phyloP scores from a whole-genome alignment of 768 basidiomycete species.

The Lentinula aciculospora region DNA sequence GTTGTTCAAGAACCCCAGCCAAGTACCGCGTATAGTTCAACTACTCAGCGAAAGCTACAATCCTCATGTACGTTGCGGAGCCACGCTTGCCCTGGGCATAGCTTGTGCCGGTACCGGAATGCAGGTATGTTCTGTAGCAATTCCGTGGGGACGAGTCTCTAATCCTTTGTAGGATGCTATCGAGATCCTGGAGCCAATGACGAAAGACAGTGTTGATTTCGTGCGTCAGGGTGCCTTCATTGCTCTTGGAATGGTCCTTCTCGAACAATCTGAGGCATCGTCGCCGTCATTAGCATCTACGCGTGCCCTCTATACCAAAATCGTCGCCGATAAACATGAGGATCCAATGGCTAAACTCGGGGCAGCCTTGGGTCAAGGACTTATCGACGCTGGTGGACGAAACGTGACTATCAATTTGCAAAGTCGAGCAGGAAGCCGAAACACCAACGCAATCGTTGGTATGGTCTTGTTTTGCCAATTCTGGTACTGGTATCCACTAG shows the following conservation, averaged over 20 bases:
- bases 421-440: constrained; percentile 87
- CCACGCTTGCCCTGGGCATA: constrained; percentile 93
- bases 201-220: constrained; percentile 96
- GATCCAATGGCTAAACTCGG: constrained; percentile 99
- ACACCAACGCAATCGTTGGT: constrained; percentile 95
- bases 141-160: not conserved
- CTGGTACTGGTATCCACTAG: constrained; percentile 99
- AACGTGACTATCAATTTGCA: constrained; percentile 94
- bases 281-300: constrained; percentile 76
- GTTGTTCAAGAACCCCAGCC: constrained; percentile 92
- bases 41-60: constrained; percentile 97
- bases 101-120: constrained; percentile 97
- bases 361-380: constrained; percentile 90
- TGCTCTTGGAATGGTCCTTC: constrained; percentile 93
- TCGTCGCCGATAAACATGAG: constrained; percentile 94
- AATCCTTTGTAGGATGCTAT: constrained; percentile 72
- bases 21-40: constrained; percentile 96
- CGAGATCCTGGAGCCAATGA: constrained; percentile 96
- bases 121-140: constrained; percentile 47
- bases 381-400: constrained; percentile 96
- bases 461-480: constrained; percentile 98
- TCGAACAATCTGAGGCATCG: constrained; percentile 91
- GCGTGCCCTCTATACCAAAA: constrained; percentile 83
- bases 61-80: constrained; percentile 96
- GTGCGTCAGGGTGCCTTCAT: constrained; percentile 97